A percentile compares a stretch with the other conserved stretches of the same genome.
phyloP scores from a whole-genome alignment of 768 basidiomycete genomes.

The Leucocoprinus birnbaumii region DNA sequence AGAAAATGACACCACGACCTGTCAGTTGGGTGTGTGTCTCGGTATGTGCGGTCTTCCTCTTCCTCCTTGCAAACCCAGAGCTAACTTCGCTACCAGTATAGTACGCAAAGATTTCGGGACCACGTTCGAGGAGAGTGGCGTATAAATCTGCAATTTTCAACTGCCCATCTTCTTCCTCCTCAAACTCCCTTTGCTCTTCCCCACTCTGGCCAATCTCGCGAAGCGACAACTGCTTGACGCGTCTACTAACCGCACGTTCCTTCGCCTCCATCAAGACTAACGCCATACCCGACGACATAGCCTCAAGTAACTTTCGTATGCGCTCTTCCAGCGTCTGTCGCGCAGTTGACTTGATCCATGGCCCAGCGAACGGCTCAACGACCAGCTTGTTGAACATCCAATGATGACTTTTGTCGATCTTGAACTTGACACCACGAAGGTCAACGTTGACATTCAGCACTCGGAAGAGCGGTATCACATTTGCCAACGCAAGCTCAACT shows the following conservation, averaged over 20 bases:
- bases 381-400: constrained; percentile 37
- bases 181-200: constrained; percentile 1
- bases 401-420: constrained; percentile 32
- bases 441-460: constrained; percentile 27
- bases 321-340: constrained; percentile 25
- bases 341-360: constrained; percentile 24
- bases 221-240: constrained; percentile 1
- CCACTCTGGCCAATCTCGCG: background rate
- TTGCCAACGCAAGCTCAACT: background rate
- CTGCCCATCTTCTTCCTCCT: constrained; percentile 12
- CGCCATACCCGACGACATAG: constrained; percentile 24
- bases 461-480: constrained; percentile 24
- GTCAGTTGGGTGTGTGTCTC: background rate
- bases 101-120: background rate
- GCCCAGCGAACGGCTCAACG: constrained; percentile 32
- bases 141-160: constrained; percentile 16
- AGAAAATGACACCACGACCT: constrained; percentile 24
- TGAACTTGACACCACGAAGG: constrained; percentile 26
- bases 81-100: background rate
- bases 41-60: background rate
- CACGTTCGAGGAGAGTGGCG: constrained; percentile 18
- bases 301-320: constrained; percentile 22
- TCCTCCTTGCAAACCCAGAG: too few relatives aligned
- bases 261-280: constrained; percentile 21
- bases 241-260: constrained; percentile 14